These are phyloP conservation scores for Salix exigua DNA, from an alignment of 345 rosid genomes.

Conservation along the genomic window DNA sequence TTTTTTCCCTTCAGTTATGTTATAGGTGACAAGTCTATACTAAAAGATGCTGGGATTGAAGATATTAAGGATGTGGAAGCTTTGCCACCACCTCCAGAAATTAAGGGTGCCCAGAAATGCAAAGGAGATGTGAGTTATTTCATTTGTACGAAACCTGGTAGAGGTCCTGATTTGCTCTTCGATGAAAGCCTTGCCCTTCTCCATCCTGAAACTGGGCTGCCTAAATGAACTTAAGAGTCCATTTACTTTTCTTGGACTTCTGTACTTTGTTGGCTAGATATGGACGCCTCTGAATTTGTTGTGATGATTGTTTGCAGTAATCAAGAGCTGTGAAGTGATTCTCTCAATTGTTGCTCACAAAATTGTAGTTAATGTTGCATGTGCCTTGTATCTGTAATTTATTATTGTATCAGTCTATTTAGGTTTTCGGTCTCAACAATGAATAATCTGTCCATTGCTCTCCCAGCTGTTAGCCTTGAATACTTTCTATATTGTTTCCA, in stretches of 20 bases:
- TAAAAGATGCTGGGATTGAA: constrained; percentile 67
- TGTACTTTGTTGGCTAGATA: neutral
- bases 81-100: constrained; percentile 54
- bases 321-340: neutral
- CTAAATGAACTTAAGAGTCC: constrained; percentile 34
- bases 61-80: constrained; percentile 55
- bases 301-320: constrained; percentile 1
- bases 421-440: neutral
- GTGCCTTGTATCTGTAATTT: neutral
- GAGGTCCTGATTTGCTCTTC: constrained; percentile 67
- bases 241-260: neutral
- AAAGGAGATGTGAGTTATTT: constrained; percentile 75
- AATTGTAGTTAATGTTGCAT: neutral
- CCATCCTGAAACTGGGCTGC: constrained; percentile 61
- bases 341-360: neutral
- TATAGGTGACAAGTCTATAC: constrained; percentile 77
- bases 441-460: neutral
- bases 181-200: constrained; percentile 66
- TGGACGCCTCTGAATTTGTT: neutral
- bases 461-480: neutral
- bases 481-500: neutral
- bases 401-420: neutral
- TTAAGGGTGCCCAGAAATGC: constrained; percentile 49
- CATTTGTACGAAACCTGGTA: constrained; percentile 86
- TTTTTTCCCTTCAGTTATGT: constrained; percentile 50